Evolutionary conservation across 2,329 filamentous ascomycete species (phyloP), one percentile per base, ranked within the genome.

Genomic region (Geoglossum cookeanum): DNA sequence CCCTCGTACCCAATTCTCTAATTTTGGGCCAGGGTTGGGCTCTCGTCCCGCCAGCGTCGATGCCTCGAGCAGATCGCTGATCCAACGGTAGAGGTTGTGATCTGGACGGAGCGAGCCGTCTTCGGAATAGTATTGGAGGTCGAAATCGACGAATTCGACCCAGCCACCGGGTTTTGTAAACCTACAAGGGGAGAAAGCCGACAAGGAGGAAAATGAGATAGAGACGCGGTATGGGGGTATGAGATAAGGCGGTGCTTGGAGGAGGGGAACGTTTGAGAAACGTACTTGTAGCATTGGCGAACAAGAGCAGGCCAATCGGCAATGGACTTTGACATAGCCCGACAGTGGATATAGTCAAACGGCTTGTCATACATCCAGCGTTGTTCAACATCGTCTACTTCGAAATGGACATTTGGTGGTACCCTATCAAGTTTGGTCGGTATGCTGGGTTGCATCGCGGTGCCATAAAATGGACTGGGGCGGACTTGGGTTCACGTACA

Each of bases 1-100:
- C 11, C 75, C 73, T 2, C 68, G 65, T 62, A 80, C 69, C 37
- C 47, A 45, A 8, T 32, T 32, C 13, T 37, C 56, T 8, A 58
- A 22, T 15, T 55, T 58, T 3, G 44, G 37, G 2, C 47, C 56
- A n/a, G 56, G 56, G 27, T 33, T n/a, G 9, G 49, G 47, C 9
- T 58, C 56, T 15, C 33, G 32, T 5, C 56, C 56, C 3, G 33
- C 27, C 56, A 42, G 30, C 13, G 32, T 32, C 11, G 35, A 29
- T 6, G 56, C 56, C 13, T 58, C 27, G 29, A 57, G 7, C 5
- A 39, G 32, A 22, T 27, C 22, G 27, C 29, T n/a, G 27, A 42
- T 42, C 47, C 49, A 58, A n/a, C 11, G 8, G 42, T 15, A 8
- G 15, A 54, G 11, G 27, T 32, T 17, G 37, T 29, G 37, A 32